A percentile compares a stretch with the other conserved stretches of the same genome.
phyloP scores from a whole-genome alignment of 495 filamentous ascomycete genomes.

The Penicillium lividum region DNA sequence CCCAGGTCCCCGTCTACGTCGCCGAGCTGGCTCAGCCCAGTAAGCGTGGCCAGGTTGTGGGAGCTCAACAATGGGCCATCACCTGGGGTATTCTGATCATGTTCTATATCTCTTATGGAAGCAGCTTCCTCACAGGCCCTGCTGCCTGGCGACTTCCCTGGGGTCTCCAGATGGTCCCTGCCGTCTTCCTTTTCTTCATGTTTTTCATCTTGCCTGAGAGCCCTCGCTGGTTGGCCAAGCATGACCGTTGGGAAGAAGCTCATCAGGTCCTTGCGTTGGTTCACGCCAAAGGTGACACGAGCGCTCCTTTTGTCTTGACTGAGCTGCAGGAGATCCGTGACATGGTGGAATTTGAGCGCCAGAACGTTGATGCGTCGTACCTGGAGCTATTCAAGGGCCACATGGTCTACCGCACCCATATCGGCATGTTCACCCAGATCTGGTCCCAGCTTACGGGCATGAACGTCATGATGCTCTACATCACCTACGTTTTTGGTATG shows the following conservation, averaged over 20 bases:
- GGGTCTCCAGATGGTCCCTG: constrained; percentile 73
- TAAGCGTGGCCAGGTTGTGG: constrained; percentile 70
- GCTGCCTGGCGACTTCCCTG: constrained; percentile 71
- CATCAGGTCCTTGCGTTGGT: constrained; percentile 61
- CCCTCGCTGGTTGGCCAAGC: constrained; percentile 71
- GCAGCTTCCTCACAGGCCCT: constrained; percentile 62
- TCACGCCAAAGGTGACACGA: constrained; percentile 62
- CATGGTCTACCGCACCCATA: constrained; percentile 74
- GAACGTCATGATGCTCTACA: constrained; percentile 81
- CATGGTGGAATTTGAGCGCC: constrained; percentile 69
- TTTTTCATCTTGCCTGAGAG: constrained; percentile 68
- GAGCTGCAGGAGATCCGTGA: constrained; percentile 72
- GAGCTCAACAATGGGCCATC: constrained; percentile 74
- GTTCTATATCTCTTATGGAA: constrained; percentile 51
- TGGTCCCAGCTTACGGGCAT: constrained; percentile 84
- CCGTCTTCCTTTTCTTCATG: constrained; percentile 58
- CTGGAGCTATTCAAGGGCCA: constrained; percentile 66
- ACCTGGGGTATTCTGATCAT: constrained; percentile 80
- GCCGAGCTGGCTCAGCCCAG: constrained; percentile 68
- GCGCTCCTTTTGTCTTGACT: constrained; percentile 59
- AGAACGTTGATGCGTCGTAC: constrained; percentile 62
- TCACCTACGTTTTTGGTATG: constrained; percentile 71
- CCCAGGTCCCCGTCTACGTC: constrained; percentile 76
- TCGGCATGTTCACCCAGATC: constrained; percentile 78
- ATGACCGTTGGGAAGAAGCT: constrained; percentile 70